phyloP scores from a whole-genome alignment of 768 basidiomycete species.

The Serendipita indica region DNA sequence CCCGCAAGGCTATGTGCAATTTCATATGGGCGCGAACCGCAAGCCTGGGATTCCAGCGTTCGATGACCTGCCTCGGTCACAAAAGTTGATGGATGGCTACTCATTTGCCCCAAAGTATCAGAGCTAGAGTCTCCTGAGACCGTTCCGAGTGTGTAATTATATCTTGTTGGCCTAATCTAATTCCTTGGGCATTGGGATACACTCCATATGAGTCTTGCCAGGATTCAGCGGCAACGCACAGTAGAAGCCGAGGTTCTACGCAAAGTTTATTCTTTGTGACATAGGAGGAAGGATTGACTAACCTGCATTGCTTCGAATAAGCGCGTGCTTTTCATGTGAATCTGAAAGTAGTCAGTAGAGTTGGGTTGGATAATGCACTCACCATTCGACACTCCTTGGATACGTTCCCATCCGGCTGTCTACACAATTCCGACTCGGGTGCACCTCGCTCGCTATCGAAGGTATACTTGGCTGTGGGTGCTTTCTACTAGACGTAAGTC shows the following conservation, averaged over 20 bases:
- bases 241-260: slow-evolving; percentile 49
- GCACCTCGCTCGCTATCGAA: slow-evolving; percentile 50
- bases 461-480: slow-evolving; percentile 28
- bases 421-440: slow-evolving; percentile 43
- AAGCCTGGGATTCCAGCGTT: too few relatives aligned
- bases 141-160: too few relatives aligned
- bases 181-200: slow-evolving; percentile 38
- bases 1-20: background rate
- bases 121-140: too few relatives aligned
- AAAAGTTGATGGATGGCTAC: too few relatives aligned
- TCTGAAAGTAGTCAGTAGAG: slow-evolving; percentile 23
- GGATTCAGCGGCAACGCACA: slow-evolving; percentile 57
- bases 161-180: too few relatives aligned
- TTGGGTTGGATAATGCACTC: slow-evolving; percentile 17
- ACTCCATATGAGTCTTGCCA: slow-evolving; percentile 48
- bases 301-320: slow-evolving; percentile 65
- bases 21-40: slow-evolving; percentile 5
- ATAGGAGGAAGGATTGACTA: slow-evolving; percentile 11
- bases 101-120: too few relatives aligned
- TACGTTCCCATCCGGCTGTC: slow-evolving; percentile 24
- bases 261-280: background rate
- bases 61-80: too few relatives aligned
- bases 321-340: slow-evolving; percentile 46
- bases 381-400: slow-evolving; percentile 43
- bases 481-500: slow-evolving; percentile 11